Base-by-base conservation (phyloP, 1,284 basidiomycete genomes). In the Flammula alnicola region DNA sequence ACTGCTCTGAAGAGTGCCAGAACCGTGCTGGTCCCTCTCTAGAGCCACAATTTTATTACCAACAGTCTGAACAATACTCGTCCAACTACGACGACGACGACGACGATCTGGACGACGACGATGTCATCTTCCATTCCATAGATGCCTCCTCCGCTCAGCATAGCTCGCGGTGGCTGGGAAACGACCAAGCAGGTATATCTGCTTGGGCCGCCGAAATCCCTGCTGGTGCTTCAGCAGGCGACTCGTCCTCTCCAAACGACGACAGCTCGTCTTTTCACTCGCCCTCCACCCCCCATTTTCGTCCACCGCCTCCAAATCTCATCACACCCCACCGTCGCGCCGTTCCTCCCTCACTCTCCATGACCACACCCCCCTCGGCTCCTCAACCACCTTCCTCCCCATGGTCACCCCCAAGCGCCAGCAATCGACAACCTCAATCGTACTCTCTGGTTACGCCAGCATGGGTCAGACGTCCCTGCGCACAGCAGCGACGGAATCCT, bases 1-100 rank as follows among this genome's bases (percentile, higher is more conserved):
- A 85, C 67, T 87, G 84, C 67, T 86, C 84, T 0, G 55, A 63
- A 6, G 61, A 70, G 30, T 87, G 84, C 59, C 55, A 64, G 26
- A 43, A 59, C 19, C 60, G 52, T 25, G 60, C 68, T 46, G 59
- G 57, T 7, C 62, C 64, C 12, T 58, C 57, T 9, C 46, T 44
- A n/a, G 33, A 38, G n/a, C 35, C 50, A 41, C 22, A 12, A 40
- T 12, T 27, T 44, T 31, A 42, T n/a, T n/a, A n/a, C n/a, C n/a
- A n/a, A n/a, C n/a, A n/a, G n/a, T n/a, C n/a, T n/a, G n/a, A n/a
- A n/a, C 32, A 16, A 17, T 49, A 30, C 48, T 32, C 56, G 58
- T 26, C 60, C 55, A 60, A 25, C 58, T 56, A 55, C 48, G 56
- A 43, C 23, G 46, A 42, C 57, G 57, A 44, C 27, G 52, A 56